These are phyloP conservation scores for Calonectria henricotiae DNA, from an alignment of 2,329 filamentous ascomycete species.

Conservation along the genomic window DNA sequence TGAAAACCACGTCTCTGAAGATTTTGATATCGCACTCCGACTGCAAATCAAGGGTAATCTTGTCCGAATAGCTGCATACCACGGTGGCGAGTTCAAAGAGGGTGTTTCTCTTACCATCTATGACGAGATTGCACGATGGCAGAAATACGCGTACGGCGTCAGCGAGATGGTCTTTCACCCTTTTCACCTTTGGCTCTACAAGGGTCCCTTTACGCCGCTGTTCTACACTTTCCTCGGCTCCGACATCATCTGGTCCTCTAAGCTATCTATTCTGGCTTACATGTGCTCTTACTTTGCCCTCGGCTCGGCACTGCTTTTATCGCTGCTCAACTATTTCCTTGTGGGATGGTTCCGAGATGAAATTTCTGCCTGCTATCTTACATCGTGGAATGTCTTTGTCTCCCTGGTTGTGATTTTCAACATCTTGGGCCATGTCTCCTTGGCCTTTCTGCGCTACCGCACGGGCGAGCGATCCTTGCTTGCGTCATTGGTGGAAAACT, in stretches of 20 bases:
- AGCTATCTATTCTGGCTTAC: conserved; percentile 81
- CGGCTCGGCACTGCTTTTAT: conserved; percentile 77
- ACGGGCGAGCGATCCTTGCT: conserved; percentile 70
- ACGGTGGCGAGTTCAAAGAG: conserved; percentile 28
- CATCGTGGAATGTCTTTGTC: conserved; percentile 77
- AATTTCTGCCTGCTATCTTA: conserved; percentile 78
- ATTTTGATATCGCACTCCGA: conserved; percentile 31
- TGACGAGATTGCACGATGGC: conserved; percentile 33
- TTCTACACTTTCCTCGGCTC: conserved; percentile 63
- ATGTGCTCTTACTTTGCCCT: conserved; percentile 83
- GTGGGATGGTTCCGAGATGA: conserved; percentile 81
- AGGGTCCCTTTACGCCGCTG: conserved; percentile 27
- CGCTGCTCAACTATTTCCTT: conserved; percentile 79
- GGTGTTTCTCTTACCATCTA: conserved; percentile 31
- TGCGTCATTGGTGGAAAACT: conserved; percentile 61
- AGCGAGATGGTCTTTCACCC: conserved; percentile 34
- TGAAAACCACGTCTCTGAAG: conserved; percentile 30
- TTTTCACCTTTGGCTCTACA: conserved; percentile 31
- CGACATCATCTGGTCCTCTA: conserved; percentile 76
- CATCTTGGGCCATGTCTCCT: conserved; percentile 72
- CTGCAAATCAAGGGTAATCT: conserved; percentile 34
- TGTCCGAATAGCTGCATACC: conserved; percentile 30
- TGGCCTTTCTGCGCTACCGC: conserved; percentile 77
- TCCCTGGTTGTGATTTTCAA: conserved; percentile 78
- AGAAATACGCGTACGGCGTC: conserved; percentile 34